Evolutionary conservation across 2,329 filamentous ascomycete genomes (phyloP), one percentile per base, ranked within the genome.

Genomic region (Fusarium luffae): DNA sequence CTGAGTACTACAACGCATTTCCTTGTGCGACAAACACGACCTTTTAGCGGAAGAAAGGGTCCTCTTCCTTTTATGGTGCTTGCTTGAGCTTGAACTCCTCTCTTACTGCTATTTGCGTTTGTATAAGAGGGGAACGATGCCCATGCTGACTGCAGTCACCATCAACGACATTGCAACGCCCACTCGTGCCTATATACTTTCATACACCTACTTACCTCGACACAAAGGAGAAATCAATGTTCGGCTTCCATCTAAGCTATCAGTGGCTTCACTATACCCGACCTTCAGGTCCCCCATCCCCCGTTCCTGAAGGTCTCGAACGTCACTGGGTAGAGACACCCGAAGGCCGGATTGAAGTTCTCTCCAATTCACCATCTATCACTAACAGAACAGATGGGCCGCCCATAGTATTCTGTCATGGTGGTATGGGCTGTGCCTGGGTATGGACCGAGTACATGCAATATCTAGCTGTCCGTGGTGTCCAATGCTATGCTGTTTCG

Each of bases 381-480:
- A 54, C 63, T 7, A 47, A 46, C 9, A 54, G 43, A 41, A 41
- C 55, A 4, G 58, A 63, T 25, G 70, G 55, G 42, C 42, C 80
- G 12, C 81, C 83, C 3, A 74, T 87, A 14, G 81, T 87, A 77
- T 86, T 88, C 75, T 78, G 82, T 34, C 85, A 88, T 66, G 86
- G 85, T 41, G 85, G 85, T 50, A 86, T 87, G 79, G 86, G 85
- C 42, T 80, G 79, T 56, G 86, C 86, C 10, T 82, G 81, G 74
- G 80, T 86, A 21, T 88, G 85, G 84, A 77, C 82, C 11, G 79
- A 82, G 44, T 88, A 85, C 69, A 83, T 88, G 80, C 77, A 76
- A 25, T 85, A 79, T 69, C 82, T 88, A 57, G 78, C 83, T 5
- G 66, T 76, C 7, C 75, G 75, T 25, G 82, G 83, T 16, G 80